Evolutionary conservation across 2,329 filamentous ascomycete genomes (phyloP), one percentile per base, ranked within the genome.

Genomic region (Ceratocystis cacaofunesta): DNA sequence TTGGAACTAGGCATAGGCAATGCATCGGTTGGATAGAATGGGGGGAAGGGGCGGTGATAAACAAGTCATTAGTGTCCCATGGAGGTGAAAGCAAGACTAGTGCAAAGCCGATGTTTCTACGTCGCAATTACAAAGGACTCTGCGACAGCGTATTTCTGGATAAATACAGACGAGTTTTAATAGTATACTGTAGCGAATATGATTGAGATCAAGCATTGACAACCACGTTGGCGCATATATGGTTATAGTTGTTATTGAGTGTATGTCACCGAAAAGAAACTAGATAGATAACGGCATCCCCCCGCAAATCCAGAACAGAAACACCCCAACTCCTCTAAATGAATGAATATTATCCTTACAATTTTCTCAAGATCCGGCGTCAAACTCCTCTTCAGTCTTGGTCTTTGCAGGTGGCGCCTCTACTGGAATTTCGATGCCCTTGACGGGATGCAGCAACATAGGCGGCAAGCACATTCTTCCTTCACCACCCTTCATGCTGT

Each of bases 381-480:
- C 78, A 73, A 84, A 78, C 60, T 72, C 72, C 1, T 71, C 69
- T 32, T 70, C 68, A 41, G 70, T 67, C 8, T 60, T 73, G 5
- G 76, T 77, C 57, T 77, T 77, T 2, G 77, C 76, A 3, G 78
- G 36, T 15, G 80, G 77, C 30, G 80, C 80, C 73, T 82, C 86
- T 1, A 88, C 83, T 6, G 85, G 82, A 62, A 87, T 71, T 66
- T 87, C 83, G 4, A 92, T 81, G 64, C 84, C 82, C 78, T 96
- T 96, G 64, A 96, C 82, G 0, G 92, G 92, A 79, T 96, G 92
- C 69, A 96, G 76, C 68, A 96, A 76, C 86, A 96, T 92, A 0
- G 88, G 89, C 6, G 91, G 90, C 50, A 96, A 77, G 76, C 92
- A 96, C 90, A 96, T 95, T 67, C 91, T 82, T 10, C 90, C 90